Evolutionary conservation across 441 rosid species (phyloP), one percentile per base, ranked within the genome.

Genomic region (Populus hybrid): DNA sequence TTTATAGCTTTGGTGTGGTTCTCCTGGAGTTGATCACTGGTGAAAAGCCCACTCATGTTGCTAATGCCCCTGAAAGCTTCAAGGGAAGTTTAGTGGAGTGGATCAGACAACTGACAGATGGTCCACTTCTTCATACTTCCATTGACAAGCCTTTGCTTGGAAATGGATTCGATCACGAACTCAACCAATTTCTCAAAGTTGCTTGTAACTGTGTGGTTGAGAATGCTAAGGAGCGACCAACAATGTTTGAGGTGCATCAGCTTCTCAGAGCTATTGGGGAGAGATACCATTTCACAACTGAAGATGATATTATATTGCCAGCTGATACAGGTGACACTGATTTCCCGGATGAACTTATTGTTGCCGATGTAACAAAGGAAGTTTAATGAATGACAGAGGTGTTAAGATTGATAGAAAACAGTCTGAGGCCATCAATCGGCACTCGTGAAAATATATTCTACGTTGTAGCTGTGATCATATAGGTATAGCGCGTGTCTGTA

Each of bases 1-100:
- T 95, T 18, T 93, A 89, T 84, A 95, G 98, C 91, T 93, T 95
- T 46, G 99, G 99, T 36, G 85, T 86, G 23, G 96, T 95, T 76
- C 94, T 95, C 71, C 89, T 95, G 8, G 99, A 95, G 88, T 80
- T 95, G 85, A 94, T 91, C 72, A 93, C 97, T 0, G 90, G 99
- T 6, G 94, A 93, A 87, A 90, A 74, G 76, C 93, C 99, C 11
- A 93, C 95, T 32, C 84, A 83, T 73, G 85, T 90, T 64, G 67
- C 86, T 20, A 88, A 40, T 81, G 90, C 83, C 70, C 87, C 95
- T 8, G 97, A 95, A 74, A 87, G 73, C 89, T 95, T 92, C 69
- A 92, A 90, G 78, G 98, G 97, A 70, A 91, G 85, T 81, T 85
- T 95, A 71, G 94, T 91, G 50, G 98, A 93, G 73, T 95, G 97